Base-by-base conservation (phyloP, 164 flowering plant species). In the Aristolochia californica region DNA sequence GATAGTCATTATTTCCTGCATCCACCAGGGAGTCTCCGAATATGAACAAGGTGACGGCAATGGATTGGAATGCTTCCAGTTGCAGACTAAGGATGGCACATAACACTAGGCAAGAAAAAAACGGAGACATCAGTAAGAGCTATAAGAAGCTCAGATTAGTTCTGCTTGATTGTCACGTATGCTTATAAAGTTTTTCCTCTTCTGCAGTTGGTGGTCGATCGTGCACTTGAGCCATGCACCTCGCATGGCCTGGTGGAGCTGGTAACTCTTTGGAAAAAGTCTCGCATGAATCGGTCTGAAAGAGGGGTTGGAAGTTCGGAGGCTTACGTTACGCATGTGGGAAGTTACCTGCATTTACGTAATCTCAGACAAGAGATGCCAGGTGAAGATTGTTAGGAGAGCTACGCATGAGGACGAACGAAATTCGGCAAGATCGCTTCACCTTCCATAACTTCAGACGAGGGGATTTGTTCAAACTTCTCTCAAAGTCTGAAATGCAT, bases 11-110 rank as follows among this genome's bases (percentile, higher is more conserved):
- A 60, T 82, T 84, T 38, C 90, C 87, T 0, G 77, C 78, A 61
- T 84, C 90, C 22, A 80, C 85, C 56, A 80, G 53, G 7, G 90
- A 84, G 61, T 83, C 90, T 5, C 90, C 90, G 61, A 83, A 81
- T 68, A 80, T 65, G 49, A 77, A 84, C 8, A 72, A 47, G 44
- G 76, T 69, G 72, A 63, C 68, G 45, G 59, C 68, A 43, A 60
- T 20, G 62, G 64, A 55, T 5, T 60, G 61, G 50, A 30, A 52
- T 4, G 49, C 59, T 30, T 56, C 28, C 15, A 60, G n/a, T 4
- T 28, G 52, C 18, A 70, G 45, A 74, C 48, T 5, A 55, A 10
- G 44, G 48, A 43, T 0, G 9, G 3, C 8, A 43, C 11, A 13
- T 2, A 28, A 28, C 30, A n/a, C 30, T 17, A 47, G 48, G 38